Evolutionary conservation across 2,329 filamentous ascomycete species (phyloP).

Genomic region (Eutypa lata): DNA sequence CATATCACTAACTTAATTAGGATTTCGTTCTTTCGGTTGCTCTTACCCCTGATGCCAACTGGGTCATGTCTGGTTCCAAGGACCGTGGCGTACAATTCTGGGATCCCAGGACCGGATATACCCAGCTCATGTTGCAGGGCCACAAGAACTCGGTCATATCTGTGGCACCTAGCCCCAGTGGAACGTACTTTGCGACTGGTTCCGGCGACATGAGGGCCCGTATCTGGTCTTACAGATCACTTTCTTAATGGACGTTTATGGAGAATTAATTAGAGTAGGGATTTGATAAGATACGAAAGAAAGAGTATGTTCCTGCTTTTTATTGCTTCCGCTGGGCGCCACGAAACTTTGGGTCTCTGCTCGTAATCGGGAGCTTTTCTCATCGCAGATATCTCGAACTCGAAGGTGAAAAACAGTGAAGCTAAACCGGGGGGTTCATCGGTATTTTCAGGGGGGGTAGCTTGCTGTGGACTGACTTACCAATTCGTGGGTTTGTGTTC

Average conservation of each 20-base stretch:
- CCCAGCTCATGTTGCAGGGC: conserved; percentile 96
- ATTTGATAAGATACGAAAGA: neutral
- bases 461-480: no score
- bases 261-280: neutral
- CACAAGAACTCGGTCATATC: conserved; percentile 99
- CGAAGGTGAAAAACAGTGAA: no score
- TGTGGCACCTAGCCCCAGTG: conserved; percentile 87
- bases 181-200: conserved; percentile 88
- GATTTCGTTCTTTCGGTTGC: conserved; percentile 97
- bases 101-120: conserved; percentile 90
- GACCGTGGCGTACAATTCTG: conserved; percentile 98
- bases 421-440: no score
- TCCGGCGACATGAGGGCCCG: conserved; percentile 96
- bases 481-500: no score
- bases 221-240: conserved; percentile 80
- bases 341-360: no score
- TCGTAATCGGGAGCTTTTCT: no score
- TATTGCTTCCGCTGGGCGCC: no score
- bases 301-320: no score
- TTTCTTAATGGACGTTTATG: neutral
- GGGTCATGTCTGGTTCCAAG: conserved; percentile 97
- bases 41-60: conserved; percentile 86
- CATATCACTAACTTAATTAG: conserved; percentile 41
- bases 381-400: no score
- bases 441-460: no score